phyloP scores from a whole-genome alignment of 1,284 basidiomycete species.

The Rhodotorula glutinis region DNA sequence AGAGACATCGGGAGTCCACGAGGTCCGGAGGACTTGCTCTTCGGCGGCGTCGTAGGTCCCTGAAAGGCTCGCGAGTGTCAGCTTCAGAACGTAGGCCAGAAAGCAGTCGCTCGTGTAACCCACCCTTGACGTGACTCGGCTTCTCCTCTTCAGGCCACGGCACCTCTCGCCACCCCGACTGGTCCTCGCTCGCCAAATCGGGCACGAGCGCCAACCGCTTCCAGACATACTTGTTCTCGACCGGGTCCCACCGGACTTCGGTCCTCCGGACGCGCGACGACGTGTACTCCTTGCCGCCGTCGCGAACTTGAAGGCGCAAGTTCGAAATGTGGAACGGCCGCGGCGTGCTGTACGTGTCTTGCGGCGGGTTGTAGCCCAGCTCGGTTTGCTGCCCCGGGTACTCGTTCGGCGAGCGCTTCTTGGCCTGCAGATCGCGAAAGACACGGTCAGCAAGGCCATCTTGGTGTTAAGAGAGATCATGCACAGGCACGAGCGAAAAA shows the following conservation, averaged over 20 bases:
- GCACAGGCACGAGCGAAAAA: no score
- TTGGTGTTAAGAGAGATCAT: no score
- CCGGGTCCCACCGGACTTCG: constrained; percentile 31
- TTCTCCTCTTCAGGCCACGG: constrained; percentile 5
- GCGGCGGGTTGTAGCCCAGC: constrained; percentile 10
- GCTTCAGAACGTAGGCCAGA: background rate
- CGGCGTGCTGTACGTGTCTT: constrained; percentile 20
- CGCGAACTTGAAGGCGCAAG: constrained; percentile 33
- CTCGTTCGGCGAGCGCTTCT: constrained; percentile 34
- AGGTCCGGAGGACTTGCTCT: constrained; percentile 4
- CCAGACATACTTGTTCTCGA: constrained; percentile 29
- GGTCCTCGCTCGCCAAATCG: background rate
- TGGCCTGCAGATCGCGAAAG: constrained; percentile 14
- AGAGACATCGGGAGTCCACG: constrained; percentile 25
- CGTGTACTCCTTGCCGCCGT: constrained; percentile 29
- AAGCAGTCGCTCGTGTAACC: background rate
- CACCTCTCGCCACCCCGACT: constrained; percentile 8
- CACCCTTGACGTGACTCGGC: background rate
- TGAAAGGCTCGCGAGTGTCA: background rate
- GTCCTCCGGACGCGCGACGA: constrained; percentile 25
- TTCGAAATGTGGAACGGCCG: constrained; percentile 36
- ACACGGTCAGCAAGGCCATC: no score
- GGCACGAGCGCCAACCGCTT: constrained; percentile 31
- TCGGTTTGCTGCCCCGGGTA: constrained; percentile 36
- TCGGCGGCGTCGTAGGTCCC: constrained; percentile 20